Base-by-base conservation (phyloP, 164 flowering plant species). In the Euptelea pleiosperma region DNA sequence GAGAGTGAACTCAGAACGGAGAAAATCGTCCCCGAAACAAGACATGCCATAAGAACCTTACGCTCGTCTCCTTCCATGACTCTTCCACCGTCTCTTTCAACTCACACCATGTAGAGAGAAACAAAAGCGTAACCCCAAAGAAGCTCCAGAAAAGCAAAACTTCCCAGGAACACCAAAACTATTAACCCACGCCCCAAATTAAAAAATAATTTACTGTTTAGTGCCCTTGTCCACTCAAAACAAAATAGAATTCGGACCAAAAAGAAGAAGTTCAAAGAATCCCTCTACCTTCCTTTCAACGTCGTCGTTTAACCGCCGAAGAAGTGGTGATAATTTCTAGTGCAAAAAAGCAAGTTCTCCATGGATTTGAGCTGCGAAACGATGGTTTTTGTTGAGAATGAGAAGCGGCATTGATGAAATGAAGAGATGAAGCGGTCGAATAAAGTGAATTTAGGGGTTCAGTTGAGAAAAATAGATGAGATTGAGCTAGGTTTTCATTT, bases 1-100 rank as follows among this genome's bases (percentile, higher is more conserved):
- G 98, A 89, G 48, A 81, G 78, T 10, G 71, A 78, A 64, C 80
- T 82, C 69, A 87, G 57, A 67, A 80, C 68, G 41, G 83, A 64
- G 74, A 94, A 94, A 69, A 94, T 81, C 73, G 83, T 57, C 64
- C 85, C 96, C 8, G 84, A 84, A 61, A 91, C 71, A 15, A 72
- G 79, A 56, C 93, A 94, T 1, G 96, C 92, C 73, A 91, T 34
- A 58, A 78, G 36, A 55, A 85, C 60, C 50, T 43, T 62, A 57
- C 65, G 83, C 70, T 76, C 85, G 52, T 79, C 84, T 44, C 79
- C 85, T 61, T 77, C 91, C 93, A 85, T 84, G 69, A 60, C 72
- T 68, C 70, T 48, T 52, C 71, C 70, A 72, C 57, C 55, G 58
- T 54, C 70, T 70, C 74, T 50, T 62, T 64, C 73, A 75, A 52